These are phyloP conservation scores for Orbilia brochopaga DNA, from an alignment of 2,329 filamentous ascomycete genomes.

Conservation along the genomic window DNA sequence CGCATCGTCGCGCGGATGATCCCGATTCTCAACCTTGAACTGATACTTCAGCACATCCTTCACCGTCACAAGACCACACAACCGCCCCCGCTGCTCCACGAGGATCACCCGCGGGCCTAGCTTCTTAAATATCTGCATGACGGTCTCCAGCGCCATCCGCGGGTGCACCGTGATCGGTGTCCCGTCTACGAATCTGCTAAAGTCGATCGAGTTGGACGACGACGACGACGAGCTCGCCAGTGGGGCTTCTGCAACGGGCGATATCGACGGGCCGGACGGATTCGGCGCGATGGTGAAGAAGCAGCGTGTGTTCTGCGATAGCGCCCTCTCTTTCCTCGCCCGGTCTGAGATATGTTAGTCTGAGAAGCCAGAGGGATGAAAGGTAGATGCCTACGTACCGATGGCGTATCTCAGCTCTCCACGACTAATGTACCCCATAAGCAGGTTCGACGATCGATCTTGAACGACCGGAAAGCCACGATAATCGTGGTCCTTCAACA, in stretches of 20 bases:
- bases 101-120: constrained; percentile 93
- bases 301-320: constrained; percentile 74
- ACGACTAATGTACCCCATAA: constrained; percentile 89
- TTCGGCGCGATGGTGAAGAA: constrained; percentile 64
- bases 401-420: constrained; percentile 92
- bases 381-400: constrained; percentile 61
- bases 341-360: constrained; percentile 56
- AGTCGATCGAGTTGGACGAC: constrained; percentile 70
- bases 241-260: constrained; percentile 57
- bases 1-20: constrained; percentile 69
- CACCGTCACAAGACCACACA: constrained; percentile 87
- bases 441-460: constrained; percentile 70
- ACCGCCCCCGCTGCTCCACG: constrained; percentile 83
- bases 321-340: constrained; percentile 70
- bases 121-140: constrained; percentile 98
- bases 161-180: constrained; percentile 92
- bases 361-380: neutral
- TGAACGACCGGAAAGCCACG: constrained; percentile 94
- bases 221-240: constrained; percentile 65
- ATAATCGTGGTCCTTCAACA: constrained; percentile 79
- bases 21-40: constrained; percentile 89
- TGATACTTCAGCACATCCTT: constrained; percentile 98
- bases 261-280: constrained; percentile 54
- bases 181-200: constrained; percentile 84
- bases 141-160: constrained; percentile 87